Conservation (phyloP, 495 filamentous ascomycete species). For the Penicillium odoratum region DNA sequence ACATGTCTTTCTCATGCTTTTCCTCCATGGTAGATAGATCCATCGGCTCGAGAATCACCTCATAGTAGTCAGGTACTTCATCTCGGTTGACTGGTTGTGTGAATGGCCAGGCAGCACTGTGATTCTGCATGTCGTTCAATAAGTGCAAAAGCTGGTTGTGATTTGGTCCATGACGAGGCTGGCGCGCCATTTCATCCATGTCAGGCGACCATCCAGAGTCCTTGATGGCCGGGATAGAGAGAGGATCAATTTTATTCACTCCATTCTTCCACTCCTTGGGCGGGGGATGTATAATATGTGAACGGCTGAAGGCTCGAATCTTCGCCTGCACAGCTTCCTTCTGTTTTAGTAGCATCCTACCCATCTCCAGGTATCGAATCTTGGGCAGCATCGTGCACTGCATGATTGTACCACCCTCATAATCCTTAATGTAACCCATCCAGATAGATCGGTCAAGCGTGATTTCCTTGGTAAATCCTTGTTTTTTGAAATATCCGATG, state of each 20-base stretch:
- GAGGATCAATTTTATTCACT: conserved; percentile 69
- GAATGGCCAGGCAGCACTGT: conserved; percentile 90
- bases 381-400: conserved; percentile 96
- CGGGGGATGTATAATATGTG: conserved; percentile 81
- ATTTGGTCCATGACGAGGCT: conserved; percentile 96
- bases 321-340: conserved; percentile 93
- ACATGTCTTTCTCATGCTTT: conserved; percentile 91
- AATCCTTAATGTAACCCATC: conserved; percentile 99
- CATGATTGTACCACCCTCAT: conserved; percentile 99
- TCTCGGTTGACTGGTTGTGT: conserved; percentile 90
- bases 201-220: conserved; percentile 92
- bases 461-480: conserved; percentile 98
- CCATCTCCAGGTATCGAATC: conserved; percentile 89
- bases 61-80: conserved; percentile 96
- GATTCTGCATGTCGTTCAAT: conserved; percentile 93
- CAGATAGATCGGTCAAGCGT: conserved; percentile 85
- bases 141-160: conserved; percentile 91
- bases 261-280: conserved; percentile 83
- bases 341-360: conserved; percentile 96
- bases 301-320: conserved; percentile 86
- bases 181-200: conserved; percentile 95
- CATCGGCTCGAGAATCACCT: conserved; percentile 98
- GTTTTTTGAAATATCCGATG: conserved; percentile 99
- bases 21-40: conserved; percentile 94
- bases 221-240: conserved; percentile 79